Base-by-base conservation (phyloP, 2,329 filamentous ascomycete species). In the Fusarium circinatum region DNA sequence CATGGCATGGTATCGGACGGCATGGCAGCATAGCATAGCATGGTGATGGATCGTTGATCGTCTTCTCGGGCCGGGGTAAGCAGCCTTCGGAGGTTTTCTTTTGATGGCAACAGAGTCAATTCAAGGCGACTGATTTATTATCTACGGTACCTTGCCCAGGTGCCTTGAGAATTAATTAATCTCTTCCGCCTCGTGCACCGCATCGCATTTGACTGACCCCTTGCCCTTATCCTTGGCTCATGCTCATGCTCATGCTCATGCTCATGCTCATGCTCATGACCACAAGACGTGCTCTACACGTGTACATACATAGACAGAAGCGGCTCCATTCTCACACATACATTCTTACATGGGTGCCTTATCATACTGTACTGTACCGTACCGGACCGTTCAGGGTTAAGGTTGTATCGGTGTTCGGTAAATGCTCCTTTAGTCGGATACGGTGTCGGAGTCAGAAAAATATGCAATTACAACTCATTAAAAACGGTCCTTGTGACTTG, bases 81-180 rank as follows among this genome's bases (percentile, higher is more conserved):
- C 71, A 75, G 24, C 71, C 56, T 62, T 73, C 71, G 71, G 71
- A 74, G 71, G 64, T 72, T 74, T 74, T 74, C 68, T 38, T 64
- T 72, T 51, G 30, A 34, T 34, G 41, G 39, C 42, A 51, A n/a
- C 32, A 30, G 32, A 49, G 34, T 44, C 22, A 47, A 42, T 41
- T 67, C 42, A 56, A 69, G 65, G 64, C 65, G 49, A 26, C 30
- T 22, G n/a, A 52, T n/a, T 36, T 52, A 52, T 26, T 18, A 34
- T 34, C 32, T 36, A 36, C 34, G 9, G 34, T 26, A 13, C 45
- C 45, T 30, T 48, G 20, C 32, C 30, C 20, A 24, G 32, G n/a
- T 26, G 24, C 45, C 45, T 30, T 48, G 26, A 26, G 45, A 30
- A 51, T 45, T 48, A 60, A 70, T 70, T 44, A 55, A 70, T 70